Conservation (phyloP, 75 land plant genomes). For the Adiantum capillusveneris region DNA sequence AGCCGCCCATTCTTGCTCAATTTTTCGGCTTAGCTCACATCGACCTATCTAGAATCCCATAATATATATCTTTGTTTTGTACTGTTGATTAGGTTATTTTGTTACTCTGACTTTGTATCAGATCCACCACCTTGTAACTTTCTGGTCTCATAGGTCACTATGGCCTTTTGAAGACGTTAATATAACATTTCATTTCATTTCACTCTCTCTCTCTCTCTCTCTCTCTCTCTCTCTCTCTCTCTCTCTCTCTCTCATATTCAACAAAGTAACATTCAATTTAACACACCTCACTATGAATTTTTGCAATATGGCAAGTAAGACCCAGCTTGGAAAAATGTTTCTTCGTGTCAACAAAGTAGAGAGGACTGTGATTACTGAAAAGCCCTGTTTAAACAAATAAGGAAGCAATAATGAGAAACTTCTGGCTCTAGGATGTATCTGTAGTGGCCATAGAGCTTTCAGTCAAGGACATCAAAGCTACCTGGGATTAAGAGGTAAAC, state of each 20-base stretch:
- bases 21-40: too few relatives aligned
- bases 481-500: slow-evolving; percentile 35
- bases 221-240: background rate
- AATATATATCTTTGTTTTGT: too few relatives aligned
- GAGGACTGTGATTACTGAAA: slow-evolving; percentile 57
- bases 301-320: slow-evolving; percentile 84
- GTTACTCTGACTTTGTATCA: too few relatives aligned
- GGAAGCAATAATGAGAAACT: background rate
- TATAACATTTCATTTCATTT: too few relatives aligned
- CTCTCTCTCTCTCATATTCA: background rate
- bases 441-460: background rate
- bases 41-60: too few relatives aligned
- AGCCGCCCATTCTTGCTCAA: too few relatives aligned
- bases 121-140: too few relatives aligned
- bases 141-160: too few relatives aligned
- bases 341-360: slow-evolving; percentile 83
- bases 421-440: background rate
- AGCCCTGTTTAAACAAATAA: slow-evolving; percentile 15
- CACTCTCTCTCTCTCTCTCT: too few relatives aligned
- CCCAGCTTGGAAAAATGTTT: slow-evolving; percentile 86
- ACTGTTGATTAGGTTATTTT: too few relatives aligned
- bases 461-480: background rate
- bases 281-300: slow-evolving; percentile 91
- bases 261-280: background rate
- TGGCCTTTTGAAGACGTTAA: too few relatives aligned